Base-by-base conservation (phyloP, 2,329 filamentous ascomycete species). In the Alternaria atra region DNA sequence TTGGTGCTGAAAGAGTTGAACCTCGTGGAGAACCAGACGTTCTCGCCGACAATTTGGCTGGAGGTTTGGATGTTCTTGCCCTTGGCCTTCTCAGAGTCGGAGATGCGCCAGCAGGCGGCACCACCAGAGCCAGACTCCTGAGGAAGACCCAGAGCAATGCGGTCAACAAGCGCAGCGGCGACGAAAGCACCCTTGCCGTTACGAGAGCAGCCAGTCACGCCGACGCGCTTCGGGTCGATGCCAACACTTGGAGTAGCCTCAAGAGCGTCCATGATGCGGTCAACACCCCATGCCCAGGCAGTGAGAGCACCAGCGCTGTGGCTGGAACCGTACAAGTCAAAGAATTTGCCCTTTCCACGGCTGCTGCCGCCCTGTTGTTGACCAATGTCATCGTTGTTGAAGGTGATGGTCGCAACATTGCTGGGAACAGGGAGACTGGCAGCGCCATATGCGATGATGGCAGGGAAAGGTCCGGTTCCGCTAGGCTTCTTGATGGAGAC, bases 171-270 rank as follows among this genome's bases (percentile, higher is more conserved):
- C 2, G 87, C 87, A 15, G 86, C 86, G 5, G 84, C 85, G n/a
- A 89, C 80, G 63, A 89, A 83, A 30, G 87, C 87, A 12, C 87
- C 87, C 78, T 89, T 89, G 57, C 86, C 87, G 76, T 89, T 88
- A 40, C 87, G 84, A 54, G 86, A 89, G 80, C 87, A 90, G 5
- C 87, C 87, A 13, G 86, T 89, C 2, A 89, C 86, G 48, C 85
- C 87, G 12, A 80, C 55, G 25, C 72, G 72, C 60, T 72, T 73
- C 25, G 77, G 64, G 60, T 80, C 72, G 72, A 89, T 87, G 12
- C 70, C 69, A 42, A 72, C 68, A 39, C 80, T 79, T 1, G 82
- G 79, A 23, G 80, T 82, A 8, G 67, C 73, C 79, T 88, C 86
- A 37, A 89, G 80, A 15, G 82, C 85, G 71, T 89, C 87, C 51